phyloP scores from a whole-genome alignment of 768 basidiomycete species.

The Suillus weaverae region DNA sequence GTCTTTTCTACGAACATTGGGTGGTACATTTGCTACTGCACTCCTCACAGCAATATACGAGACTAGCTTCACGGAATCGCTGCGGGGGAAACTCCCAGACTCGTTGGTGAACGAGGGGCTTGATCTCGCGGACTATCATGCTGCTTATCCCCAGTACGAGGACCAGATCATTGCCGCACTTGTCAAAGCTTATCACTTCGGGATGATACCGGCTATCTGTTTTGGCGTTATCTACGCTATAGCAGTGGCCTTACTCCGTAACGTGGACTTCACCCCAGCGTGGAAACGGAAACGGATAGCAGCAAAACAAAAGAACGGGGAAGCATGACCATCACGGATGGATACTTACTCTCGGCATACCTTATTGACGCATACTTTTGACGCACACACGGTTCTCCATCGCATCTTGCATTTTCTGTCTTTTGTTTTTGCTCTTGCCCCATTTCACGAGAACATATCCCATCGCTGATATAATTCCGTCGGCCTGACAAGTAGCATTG shows the following conservation, averaged over 20 bases:
- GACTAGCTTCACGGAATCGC: constrained; percentile 32
- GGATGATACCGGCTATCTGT: constrained; percentile 34
- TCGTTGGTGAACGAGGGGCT: constrained; percentile 32
- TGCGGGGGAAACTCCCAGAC: constrained; percentile 27
- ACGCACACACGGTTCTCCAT: constrained; percentile 1
- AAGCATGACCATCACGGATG: constrained; percentile 21
- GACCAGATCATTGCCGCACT: constrained; percentile 32
- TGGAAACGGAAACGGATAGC: constrained; percentile 34
- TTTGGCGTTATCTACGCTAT: constrained; percentile 33
- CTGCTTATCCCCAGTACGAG: constrained; percentile 35
- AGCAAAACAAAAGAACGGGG: constrained; percentile 20
- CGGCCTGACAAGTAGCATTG: not conserved
- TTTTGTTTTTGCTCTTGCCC: constrained; percentile 12
- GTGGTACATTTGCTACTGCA: constrained; percentile 36
- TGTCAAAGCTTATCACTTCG: constrained; percentile 35
- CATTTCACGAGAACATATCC: constrained; percentile 14
- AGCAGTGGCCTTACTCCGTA: constrained; percentile 30
- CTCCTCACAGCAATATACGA: constrained; percentile 36
- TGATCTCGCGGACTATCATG: constrained; percentile 30
- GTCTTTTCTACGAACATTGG: constrained; percentile 35
- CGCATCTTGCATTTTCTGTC: constrained; percentile 3
- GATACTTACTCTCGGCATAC: constrained; percentile 19
- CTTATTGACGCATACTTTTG: constrained; percentile 21
- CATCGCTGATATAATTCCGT: constrained; percentile 8
- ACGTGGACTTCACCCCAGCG: constrained; percentile 33